Percentiles rank a stretch among this genome's conserved stretches.
Evolutionary conservation across 2,329 filamentous ascomycete species (phyloP).

Genomic region (Chalaropsis ovoidea): DNA sequence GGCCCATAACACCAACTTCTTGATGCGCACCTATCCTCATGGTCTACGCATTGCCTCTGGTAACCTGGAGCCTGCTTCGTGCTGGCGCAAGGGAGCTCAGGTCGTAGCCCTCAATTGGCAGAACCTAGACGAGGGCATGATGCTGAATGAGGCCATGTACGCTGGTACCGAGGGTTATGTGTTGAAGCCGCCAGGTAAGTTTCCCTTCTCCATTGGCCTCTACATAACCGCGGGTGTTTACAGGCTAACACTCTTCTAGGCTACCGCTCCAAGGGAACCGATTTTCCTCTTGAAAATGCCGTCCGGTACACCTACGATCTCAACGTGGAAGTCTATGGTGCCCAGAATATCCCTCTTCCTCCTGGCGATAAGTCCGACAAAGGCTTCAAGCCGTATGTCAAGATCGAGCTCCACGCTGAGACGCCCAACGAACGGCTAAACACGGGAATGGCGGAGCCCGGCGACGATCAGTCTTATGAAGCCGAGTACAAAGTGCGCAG

Average conservation of each 20-base stretch:
- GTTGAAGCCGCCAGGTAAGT: slow-evolving; percentile 62
- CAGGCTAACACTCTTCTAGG: slow-evolving; percentile 27
- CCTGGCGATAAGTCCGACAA: slow-evolving; percentile 40
- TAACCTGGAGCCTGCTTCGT: slow-evolving; percentile 73
- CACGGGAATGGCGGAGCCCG: slow-evolving; percentile 34
- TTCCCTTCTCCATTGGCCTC: not conserved
- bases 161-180: slow-evolving; percentile 73
- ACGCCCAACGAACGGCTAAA: slow-evolving; percentile 41
- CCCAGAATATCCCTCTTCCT: slow-evolving; percentile 62
- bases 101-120: slow-evolving; percentile 94
- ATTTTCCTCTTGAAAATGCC: slow-evolving; percentile 28
- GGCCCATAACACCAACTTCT: slow-evolving; percentile 66
- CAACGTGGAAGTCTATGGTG: slow-evolving; percentile 63
- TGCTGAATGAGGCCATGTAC: slow-evolving; percentile 93
- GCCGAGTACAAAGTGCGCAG: slow-evolving; percentile 50
- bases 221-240: not conserved
- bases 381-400: slow-evolving; percentile 69
- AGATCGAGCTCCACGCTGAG: slow-evolving; percentile 74
- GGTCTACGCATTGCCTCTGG: slow-evolving; percentile 72
- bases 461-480: slow-evolving; percentile 31
- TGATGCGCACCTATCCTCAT: slow-evolving; percentile 84
- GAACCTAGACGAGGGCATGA: slow-evolving; percentile 81
- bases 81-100: slow-evolving; percentile 83
- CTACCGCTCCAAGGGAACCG: slow-evolving; percentile 30
- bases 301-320: slow-evolving; percentile 55